Conservation (phyloP, 208 protist species). For the Crithidia bombi region DNA sequence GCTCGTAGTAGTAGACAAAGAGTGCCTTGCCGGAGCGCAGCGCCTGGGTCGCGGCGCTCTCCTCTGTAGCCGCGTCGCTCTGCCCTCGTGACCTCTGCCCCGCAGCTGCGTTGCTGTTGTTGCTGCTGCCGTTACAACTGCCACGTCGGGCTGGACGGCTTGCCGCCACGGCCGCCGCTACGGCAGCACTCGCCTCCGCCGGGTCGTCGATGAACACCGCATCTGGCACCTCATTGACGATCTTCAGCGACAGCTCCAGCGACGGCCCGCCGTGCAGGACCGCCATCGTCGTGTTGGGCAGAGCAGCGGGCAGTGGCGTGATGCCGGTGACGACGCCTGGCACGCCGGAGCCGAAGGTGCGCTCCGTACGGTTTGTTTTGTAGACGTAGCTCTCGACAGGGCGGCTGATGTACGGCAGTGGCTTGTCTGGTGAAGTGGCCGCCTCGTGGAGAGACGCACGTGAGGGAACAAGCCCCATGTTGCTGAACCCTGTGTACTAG, state of each 20-base stretch:
- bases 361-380: conserved; percentile 30
- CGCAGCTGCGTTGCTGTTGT: neutral
- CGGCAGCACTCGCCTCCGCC: conserved; percentile 11
- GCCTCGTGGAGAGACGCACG: conserved; percentile 20
- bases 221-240: neutral
- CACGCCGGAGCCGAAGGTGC: conserved; percentile 16
- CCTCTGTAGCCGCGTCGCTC: neutral
- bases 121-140: neutral
- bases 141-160: conserved; percentile 4
- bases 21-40: conserved; percentile 14
- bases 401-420: conserved; percentile 47
- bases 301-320: neutral
- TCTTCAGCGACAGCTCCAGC: conserved; percentile 16
- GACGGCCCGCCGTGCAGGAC: conserved; percentile 16
- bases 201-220: conserved; percentile 28
- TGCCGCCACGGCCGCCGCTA: conserved; percentile 22
- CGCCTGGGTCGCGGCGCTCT: conserved; percentile 8
- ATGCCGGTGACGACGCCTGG: neutral
- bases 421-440: neutral
- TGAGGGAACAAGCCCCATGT: conserved; percentile 38
- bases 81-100: neutral
- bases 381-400: conserved; percentile 34
- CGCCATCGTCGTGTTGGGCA: conserved; percentile 14
- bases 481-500: neutral
- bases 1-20: conserved; percentile 49